These are phyloP conservation scores for Didymella pomorum DNA, from an alignment of 2,329 filamentous ascomycete genomes.

Conservation along the genomic window DNA sequence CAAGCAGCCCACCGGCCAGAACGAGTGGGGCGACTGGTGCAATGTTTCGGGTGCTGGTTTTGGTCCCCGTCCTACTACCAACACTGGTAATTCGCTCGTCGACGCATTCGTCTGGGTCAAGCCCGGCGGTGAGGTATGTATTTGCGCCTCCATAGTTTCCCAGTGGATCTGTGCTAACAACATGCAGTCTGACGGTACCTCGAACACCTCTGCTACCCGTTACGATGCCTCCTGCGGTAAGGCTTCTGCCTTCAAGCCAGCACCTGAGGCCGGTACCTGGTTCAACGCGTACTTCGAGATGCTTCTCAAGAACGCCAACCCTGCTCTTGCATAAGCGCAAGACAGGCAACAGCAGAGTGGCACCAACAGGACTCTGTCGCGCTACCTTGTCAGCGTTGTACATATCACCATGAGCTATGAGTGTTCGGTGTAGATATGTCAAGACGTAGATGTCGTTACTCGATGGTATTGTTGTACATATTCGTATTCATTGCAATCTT, in stretches of 20 bases:
- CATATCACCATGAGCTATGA: not conserved
- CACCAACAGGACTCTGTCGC: too few species aligned
- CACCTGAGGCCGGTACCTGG: slow-evolving; percentile 75
- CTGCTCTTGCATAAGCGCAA: slow-evolving; percentile 31
- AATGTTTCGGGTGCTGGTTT: slow-evolving; percentile 71
- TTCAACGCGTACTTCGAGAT: slow-evolving; percentile 60
- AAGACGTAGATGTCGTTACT: not conserved
- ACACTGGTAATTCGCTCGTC: slow-evolving; percentile 65
- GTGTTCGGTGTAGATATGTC: not conserved
- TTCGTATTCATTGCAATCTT: not conserved
- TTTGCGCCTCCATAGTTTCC: not conserved
- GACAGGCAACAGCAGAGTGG: not conserved
- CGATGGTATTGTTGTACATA: slow-evolving; percentile 15
- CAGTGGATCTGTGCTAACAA: slow-evolving; percentile 1
- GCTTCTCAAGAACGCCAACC: slow-evolving; percentile 47
- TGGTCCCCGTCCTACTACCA: slow-evolving; percentile 68
- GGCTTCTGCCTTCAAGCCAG: slow-evolving; percentile 65
- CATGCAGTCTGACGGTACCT: slow-evolving; percentile 55
- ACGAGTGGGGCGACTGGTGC: slow-evolving; percentile 72
- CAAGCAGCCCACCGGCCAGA: slow-evolving; percentile 65
- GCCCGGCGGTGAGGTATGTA: slow-evolving; percentile 63
- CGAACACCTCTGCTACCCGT: slow-evolving; percentile 53
- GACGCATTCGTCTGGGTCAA: slow-evolving; percentile 77
- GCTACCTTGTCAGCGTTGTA: not conserved
- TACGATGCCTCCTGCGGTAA: slow-evolving; percentile 66